A percentile compares a stretch with the other conserved stretches of the same genome.
Evolutionary conservation across 441 rosid species (phyloP).

Genomic region (Populus hybrid): DNA sequence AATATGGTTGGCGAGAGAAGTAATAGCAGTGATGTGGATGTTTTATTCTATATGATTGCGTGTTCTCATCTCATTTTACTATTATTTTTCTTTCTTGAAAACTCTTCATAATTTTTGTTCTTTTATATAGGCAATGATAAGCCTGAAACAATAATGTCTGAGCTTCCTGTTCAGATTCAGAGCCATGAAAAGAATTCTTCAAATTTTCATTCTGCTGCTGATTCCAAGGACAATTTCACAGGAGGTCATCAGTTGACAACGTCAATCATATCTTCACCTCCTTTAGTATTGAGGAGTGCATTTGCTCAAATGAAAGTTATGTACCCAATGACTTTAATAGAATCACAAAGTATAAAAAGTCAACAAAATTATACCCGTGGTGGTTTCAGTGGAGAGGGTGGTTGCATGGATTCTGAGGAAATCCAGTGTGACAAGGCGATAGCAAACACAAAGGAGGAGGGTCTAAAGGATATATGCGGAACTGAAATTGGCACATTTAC

Average conservation of each 20-base stretch:
- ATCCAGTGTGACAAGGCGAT: slow-evolving; percentile 22
- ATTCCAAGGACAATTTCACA: slow-evolving; percentile 28
- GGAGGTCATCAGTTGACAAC: slow-evolving; percentile 20
- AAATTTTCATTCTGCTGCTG: slow-evolving; percentile 23
- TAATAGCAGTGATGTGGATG: not conserved
- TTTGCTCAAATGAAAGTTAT: slow-evolving; percentile 52
- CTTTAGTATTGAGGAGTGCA: slow-evolving; percentile 52
- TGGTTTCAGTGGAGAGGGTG: slow-evolving; percentile 19
- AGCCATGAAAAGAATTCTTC: slow-evolving; percentile 23
- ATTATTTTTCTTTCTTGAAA: slow-evolving; percentile 5
- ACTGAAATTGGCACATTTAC: slow-evolving; percentile 48
- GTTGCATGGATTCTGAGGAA: slow-evolving; percentile 32
- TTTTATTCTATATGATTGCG: not conserved
- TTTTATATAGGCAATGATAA: slow-evolving; percentile 40
- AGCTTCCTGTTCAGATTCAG: slow-evolving; percentile 29
- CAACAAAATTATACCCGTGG: slow-evolving; percentile 26
- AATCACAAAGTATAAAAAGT: slow-evolving; percentile 23
- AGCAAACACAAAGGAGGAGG: slow-evolving; percentile 32
- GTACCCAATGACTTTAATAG: slow-evolving; percentile 22
- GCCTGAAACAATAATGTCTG: slow-evolving; percentile 33
- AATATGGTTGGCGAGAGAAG: not conserved
- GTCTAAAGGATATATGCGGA: slow-evolving; percentile 19
- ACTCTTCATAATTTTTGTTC: slow-evolving; percentile 12
- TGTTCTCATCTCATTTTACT: slow-evolving; percentile 14
- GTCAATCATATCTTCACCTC: slow-evolving; percentile 33